Evolutionary conservation across 257 asterid genomes (phyloP), one percentile per base, ranked within the genome.

Genomic region (Solanum neorickii): DNA sequence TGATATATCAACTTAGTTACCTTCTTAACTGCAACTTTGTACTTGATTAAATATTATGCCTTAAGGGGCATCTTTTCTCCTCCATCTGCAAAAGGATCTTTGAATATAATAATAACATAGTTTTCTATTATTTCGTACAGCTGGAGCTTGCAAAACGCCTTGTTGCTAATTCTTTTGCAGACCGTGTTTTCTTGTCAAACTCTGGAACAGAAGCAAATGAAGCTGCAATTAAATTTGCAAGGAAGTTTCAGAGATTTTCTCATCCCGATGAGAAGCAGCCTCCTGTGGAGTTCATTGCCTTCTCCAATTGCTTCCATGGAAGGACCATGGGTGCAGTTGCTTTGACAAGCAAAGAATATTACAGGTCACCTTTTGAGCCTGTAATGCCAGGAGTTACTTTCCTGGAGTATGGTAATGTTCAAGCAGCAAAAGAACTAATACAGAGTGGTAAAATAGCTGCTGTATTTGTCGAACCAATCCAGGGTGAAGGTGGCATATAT

Each of bases 201-300:
- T 97, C 99, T 9, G 99, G 99, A 76, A 93, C 99, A n/a, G 98
- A 97, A 90, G 98, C 99, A 73, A 96, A 93, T 80, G 99, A 97
- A 92, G 99, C 99, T 69, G 98, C 99, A 10, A 93, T 97, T 60
- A 96, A 97, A 90, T 97, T 97, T 88, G 90, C 99, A 1, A 92
- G 99, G 83, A 97, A 97, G 86, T 97, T 92, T 89, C 98, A 95
- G 77, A 87, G 95, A 90, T 83, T 83, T 87, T 87, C 92, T 12
- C 94, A 82, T 85, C 93, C 97, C 6, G 94, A 90, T 56, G 85
- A 83, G 69, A 91, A 90, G 82, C 89, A 93, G 75, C 94, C 97
- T 31, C 96, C 99, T 1, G 52, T 88, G 73, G 97, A 94, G 86
- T 97, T 97, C 82, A 91, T 97, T 87, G 92, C 99, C 88, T 97